These are phyloP conservation scores for Ceraceosorus guamensis DNA, from an alignment of 1,284 basidiomycete genomes.

Conservation along the genomic window DNA sequence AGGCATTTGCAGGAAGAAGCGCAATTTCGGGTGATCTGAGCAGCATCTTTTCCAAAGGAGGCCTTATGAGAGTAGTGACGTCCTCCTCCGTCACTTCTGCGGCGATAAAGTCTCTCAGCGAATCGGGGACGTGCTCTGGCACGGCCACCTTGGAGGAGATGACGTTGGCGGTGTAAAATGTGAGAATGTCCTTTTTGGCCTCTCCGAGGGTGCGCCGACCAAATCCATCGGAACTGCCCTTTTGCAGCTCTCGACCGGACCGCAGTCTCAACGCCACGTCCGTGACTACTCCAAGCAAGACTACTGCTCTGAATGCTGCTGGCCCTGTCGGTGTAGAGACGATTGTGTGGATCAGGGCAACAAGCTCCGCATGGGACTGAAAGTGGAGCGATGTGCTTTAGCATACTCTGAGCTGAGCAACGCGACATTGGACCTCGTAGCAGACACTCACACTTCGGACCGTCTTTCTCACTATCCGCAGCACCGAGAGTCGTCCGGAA, in stretches of 20 bases:
- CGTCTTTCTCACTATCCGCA: constrained; percentile 14
- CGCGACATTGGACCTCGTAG: not conserved
- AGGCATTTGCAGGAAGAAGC: constrained; percentile 20
- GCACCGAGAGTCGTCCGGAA: constrained; percentile 6
- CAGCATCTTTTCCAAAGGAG: constrained; percentile 43
- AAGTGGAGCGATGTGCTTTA: not conserved
- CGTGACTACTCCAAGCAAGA: constrained; percentile 29
- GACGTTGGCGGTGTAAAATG: constrained; percentile 34
- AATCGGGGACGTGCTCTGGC: constrained; percentile 16
- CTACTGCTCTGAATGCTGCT: constrained; percentile 17
- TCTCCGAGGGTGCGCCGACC: constrained; percentile 20
- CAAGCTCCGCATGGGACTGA: constrained; percentile 15
- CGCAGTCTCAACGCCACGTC: constrained; percentile 29
- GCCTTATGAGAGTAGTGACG: constrained; percentile 25
- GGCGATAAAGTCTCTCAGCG: constrained; percentile 33
- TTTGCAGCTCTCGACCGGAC: constrained; percentile 23
- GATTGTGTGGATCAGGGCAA: constrained; percentile 21
- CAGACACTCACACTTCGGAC: constrained; percentile 15
- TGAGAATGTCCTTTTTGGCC: constrained; percentile 22
- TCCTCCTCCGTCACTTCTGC: constrained; percentile 23
- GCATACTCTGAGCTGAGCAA: not conserved
- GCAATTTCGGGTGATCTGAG: constrained; percentile 41
- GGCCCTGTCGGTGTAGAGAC: constrained; percentile 15
- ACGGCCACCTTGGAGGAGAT: constrained; percentile 32
- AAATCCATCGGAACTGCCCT: constrained; percentile 23